These are phyloP conservation scores for Aurantiochytrium sp. DNA, from an alignment of 108 stramenopile species.

Conservation along the genomic window DNA sequence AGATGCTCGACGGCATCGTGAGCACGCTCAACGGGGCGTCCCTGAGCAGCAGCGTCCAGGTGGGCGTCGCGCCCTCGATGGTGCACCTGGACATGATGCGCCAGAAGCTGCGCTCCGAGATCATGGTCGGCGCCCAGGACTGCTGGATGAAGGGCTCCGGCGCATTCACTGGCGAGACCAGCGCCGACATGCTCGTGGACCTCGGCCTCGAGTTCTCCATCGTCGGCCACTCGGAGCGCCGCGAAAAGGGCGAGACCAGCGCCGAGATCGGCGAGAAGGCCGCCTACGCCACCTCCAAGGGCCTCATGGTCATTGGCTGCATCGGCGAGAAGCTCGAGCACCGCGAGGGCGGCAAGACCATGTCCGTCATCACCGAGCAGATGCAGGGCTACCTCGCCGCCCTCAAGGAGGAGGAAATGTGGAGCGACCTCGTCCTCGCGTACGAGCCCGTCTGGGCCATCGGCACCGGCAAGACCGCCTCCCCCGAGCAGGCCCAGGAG, in stretches of 20 bases:
- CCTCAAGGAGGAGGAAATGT: constrained; percentile 77
- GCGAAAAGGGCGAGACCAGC: constrained; percentile 88
- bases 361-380: constrained; percentile 92
- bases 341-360: constrained; percentile 91
- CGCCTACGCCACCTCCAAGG: constrained; percentile 83
- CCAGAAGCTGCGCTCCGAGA: constrained; percentile 73
- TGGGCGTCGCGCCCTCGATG: constrained; percentile 89
- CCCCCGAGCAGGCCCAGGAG: constrained; percentile 92
- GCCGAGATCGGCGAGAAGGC: constrained; percentile 86
- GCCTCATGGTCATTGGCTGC: constrained; percentile 89
- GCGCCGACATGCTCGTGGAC: constrained; percentile 91
- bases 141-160: constrained; percentile 81
- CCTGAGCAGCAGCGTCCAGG: constrained; percentile 59
- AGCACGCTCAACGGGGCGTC: constrained; percentile 52
- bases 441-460: constrained; percentile 98
- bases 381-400: constrained; percentile 87
- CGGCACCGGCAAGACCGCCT: constrained; percentile 91
- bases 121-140: constrained; percentile 85
- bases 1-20: constrained; percentile 32
- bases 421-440: constrained; percentile 52
- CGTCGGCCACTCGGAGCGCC: constrained; percentile 93
- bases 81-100: constrained; percentile 78
- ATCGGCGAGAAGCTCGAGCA: constrained; percentile 93
- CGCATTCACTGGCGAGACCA: constrained; percentile 94
- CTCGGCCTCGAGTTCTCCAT: constrained; percentile 87